Evolutionary conservation across 2,329 filamentous ascomycete genomes (phyloP).

Genomic region (Exserohilum rostratum): DNA sequence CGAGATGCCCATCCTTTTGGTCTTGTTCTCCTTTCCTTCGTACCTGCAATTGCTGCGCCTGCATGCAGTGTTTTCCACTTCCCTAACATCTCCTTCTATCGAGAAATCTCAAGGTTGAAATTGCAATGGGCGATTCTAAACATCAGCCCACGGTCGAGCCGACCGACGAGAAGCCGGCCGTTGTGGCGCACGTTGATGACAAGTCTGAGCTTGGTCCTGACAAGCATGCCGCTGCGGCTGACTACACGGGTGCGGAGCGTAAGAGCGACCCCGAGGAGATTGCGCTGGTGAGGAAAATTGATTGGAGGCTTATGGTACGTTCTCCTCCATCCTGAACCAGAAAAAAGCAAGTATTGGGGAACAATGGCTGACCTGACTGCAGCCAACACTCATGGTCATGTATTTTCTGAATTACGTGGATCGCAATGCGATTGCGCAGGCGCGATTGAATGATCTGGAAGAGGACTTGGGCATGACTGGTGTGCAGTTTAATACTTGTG

Average conservation of each 20-base stretch:
- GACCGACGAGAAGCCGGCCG: constrained; percentile 21
- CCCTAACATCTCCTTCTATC: background rate
- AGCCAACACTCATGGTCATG: constrained; percentile 52
- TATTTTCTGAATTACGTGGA: constrained; percentile 55
- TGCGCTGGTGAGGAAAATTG: constrained; percentile 41
- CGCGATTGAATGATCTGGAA: constrained; percentile 67
- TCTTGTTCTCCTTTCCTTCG: no score
- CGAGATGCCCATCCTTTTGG: background rate
- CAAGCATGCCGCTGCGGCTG: constrained; percentile 23
- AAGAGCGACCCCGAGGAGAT: constrained; percentile 44
- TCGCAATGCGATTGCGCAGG: constrained; percentile 69
- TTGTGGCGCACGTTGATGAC: constrained; percentile 23
- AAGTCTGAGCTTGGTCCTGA: constrained; percentile 23
- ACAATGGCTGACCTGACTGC: background rate
- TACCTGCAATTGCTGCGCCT: background rate
- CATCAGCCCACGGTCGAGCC: constrained; percentile 10
- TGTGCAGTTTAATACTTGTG: constrained; percentile 47
- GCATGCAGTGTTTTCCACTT: background rate
- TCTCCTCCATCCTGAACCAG: background rate
- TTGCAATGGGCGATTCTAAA: constrained; percentile 13
- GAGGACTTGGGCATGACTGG: constrained; percentile 52
- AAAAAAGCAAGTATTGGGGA: no score
- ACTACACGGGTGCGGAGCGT: constrained; percentile 40
- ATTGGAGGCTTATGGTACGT: constrained; percentile 39
- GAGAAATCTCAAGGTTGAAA: background rate